These are phyloP conservation scores for Calcarisporium arbuscula DNA, from an alignment of 2,329 filamentous ascomycete genomes.

Conservation along the genomic window DNA sequence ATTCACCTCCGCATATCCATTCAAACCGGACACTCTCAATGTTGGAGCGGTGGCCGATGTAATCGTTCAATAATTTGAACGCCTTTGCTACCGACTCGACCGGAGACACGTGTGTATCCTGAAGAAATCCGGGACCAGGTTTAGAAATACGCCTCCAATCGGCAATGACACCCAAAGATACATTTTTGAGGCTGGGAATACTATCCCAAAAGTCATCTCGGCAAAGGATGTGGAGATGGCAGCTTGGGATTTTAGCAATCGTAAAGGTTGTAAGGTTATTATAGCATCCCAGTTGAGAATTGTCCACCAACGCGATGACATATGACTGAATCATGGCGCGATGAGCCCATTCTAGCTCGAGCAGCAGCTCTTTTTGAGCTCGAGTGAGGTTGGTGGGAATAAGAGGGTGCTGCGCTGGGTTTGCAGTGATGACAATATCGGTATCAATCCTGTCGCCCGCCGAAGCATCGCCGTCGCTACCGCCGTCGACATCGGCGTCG, in stretches of 20 bases:
- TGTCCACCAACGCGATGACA: slow-evolving; percentile 58
- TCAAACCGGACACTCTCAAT: slow-evolving; percentile 58
- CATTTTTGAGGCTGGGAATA: slow-evolving; percentile 44
- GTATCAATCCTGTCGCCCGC: slow-evolving; percentile 12
- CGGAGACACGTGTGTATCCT: slow-evolving; percentile 43
- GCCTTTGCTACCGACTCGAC: slow-evolving; percentile 44
- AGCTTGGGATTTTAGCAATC: slow-evolving; percentile 58
- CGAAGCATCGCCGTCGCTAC: slow-evolving; percentile 14
- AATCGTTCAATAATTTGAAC: slow-evolving; percentile 42
- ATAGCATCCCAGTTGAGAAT: slow-evolving; percentile 41
- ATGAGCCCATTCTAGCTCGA: slow-evolving; percentile 64
- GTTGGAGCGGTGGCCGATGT: slow-evolving; percentile 39
- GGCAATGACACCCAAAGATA: slow-evolving; percentile 56
- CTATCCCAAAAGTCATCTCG: slow-evolving; percentile 56
- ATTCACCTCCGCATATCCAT: slow-evolving; percentile 62
- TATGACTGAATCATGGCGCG: slow-evolving; percentile 63
- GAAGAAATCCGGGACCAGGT: slow-evolving; percentile 42
- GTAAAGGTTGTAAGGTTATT: slow-evolving; percentile 50
- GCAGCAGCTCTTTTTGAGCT: slow-evolving; percentile 61
- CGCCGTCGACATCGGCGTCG: slow-evolving; percentile 2
- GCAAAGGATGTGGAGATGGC: slow-evolving; percentile 49
- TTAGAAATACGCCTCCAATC: slow-evolving; percentile 58
- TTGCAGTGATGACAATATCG: slow-evolving; percentile 11
- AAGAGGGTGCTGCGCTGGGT: slow-evolving; percentile 22
- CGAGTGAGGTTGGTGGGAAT: slow-evolving; percentile 50